Evolutionary conservation across 805 yeast genomes (phyloP).

Genomic region (Cyberlindnera xylosilytica): DNA sequence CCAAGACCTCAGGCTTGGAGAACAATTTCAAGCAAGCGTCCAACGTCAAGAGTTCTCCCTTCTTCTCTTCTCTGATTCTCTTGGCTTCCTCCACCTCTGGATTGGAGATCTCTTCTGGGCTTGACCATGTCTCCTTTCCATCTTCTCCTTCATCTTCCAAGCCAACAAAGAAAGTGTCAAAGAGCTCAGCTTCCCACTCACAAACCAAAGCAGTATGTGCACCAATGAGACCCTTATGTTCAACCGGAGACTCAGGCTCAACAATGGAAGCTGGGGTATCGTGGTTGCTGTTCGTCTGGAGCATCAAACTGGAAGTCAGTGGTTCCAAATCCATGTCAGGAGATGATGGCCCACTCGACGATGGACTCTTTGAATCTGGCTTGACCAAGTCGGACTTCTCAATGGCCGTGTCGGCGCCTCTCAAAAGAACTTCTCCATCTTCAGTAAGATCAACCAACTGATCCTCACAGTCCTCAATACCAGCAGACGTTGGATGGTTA

Average conservation of each 20-base stretch:
- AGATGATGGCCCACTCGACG: background rate
- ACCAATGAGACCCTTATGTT: slow-evolving; percentile 21
- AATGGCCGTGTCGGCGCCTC: background rate
- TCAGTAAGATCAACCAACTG: background rate
- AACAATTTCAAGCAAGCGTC: slow-evolving; percentile 74
- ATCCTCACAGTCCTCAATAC: background rate
- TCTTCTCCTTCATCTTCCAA: slow-evolving; percentile 42
- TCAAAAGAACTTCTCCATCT: slow-evolving; percentile 1
- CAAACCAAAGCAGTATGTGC: slow-evolving; percentile 49
- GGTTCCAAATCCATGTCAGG: slow-evolving; percentile 12
- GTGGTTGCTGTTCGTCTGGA: background rate
- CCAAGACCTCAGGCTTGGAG: slow-evolving; percentile 77
- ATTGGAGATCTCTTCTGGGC: slow-evolving; percentile 47
- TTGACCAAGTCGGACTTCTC: background rate
- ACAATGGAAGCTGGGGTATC: background rate
- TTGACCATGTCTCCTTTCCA: slow-evolving; percentile 54
- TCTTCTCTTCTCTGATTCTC: slow-evolving; percentile 25
- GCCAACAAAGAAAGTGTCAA: slow-evolving; percentile 51
- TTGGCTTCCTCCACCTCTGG: slow-evolving; percentile 51
- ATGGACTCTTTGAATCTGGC: background rate
- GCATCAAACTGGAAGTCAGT: slow-evolving; percentile 4
- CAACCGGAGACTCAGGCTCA: slow-evolving; percentile 4
- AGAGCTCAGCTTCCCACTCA: slow-evolving; percentile 57
- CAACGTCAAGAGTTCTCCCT: slow-evolving; percentile 47
- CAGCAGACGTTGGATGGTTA: background rate